Conservation (phyloP, 2,329 filamentous ascomycete species). For the Arthrobotrys megalospora region DNA sequence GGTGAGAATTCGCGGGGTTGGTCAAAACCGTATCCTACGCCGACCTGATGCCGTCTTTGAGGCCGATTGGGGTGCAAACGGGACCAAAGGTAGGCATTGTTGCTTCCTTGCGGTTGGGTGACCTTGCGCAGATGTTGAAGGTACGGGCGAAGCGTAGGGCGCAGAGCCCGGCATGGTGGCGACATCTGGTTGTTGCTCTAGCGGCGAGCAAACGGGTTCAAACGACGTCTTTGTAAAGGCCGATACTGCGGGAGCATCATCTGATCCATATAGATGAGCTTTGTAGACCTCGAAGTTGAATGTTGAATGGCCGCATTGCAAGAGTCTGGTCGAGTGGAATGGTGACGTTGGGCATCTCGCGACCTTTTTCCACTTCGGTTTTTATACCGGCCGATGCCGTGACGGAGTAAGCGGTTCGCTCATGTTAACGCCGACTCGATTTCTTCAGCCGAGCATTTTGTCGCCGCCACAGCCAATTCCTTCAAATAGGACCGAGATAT, state of each 20-base stretch:
- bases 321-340: conserved; percentile 15
- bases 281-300: conserved; percentile 5
- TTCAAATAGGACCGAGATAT: conserved; percentile 1
- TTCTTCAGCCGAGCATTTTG: neutral
- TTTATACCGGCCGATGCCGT: conserved; percentile 37
- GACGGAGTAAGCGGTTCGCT: conserved; percentile 1
- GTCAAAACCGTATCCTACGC: conserved; percentile 58
- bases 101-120: conserved; percentile 14
- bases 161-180: conserved; percentile 44
- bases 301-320: conserved; percentile 26
- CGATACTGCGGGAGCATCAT: conserved; percentile 40
- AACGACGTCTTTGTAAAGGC: conserved; percentile 19
- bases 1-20: conserved; percentile 72
- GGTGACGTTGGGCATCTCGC: conserved; percentile 51
- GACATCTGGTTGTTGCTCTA: conserved; percentile 42
- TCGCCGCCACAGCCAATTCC: neutral
- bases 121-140: conserved; percentile 34
- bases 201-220: conserved; percentile 15
- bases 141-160: conserved; percentile 41
- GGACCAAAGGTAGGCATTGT: conserved; percentile 19
- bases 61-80: conserved; percentile 33
- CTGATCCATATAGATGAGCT: conserved; percentile 27
- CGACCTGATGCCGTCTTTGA: conserved; percentile 53
- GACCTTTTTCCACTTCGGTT: conserved; percentile 58
- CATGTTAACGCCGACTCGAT: conserved; percentile 36